Conservation (phyloP, 2,329 filamentous ascomycete species). For the Exutisphaerella laricina region DNA sequence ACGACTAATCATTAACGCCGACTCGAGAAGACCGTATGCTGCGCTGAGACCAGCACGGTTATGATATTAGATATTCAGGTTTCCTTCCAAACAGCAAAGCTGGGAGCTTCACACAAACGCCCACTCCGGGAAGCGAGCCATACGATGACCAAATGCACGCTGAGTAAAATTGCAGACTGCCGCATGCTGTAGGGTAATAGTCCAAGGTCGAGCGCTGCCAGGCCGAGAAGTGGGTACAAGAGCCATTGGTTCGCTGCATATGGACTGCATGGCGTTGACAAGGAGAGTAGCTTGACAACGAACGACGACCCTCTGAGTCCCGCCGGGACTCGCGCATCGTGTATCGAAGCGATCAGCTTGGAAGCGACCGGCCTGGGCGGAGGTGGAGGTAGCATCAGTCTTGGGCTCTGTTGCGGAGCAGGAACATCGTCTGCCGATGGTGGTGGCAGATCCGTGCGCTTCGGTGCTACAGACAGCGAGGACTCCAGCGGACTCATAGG, state of each 20-base stretch:
- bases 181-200: constrained; percentile 33
- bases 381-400: constrained; percentile 35
- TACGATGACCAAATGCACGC: constrained; percentile 46
- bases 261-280: constrained; percentile 66
- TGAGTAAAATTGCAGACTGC: constrained; percentile 39
- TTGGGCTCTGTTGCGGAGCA: constrained; percentile 26
- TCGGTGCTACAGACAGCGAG: constrained; percentile 6
- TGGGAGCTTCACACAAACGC: constrained; percentile 18
- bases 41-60: background rate
- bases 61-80: constrained; percentile 1
- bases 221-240: constrained; percentile 59
- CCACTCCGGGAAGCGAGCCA: constrained; percentile 28
- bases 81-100: constrained; percentile 18
- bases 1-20: background rate
- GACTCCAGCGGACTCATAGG: constrained; percentile 10
- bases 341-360: constrained; percentile 29
- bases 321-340: constrained; percentile 31
- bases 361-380: constrained; percentile 27
- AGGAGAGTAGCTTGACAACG: constrained; percentile 59
- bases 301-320: constrained; percentile 57
- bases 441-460: constrained; percentile 5
- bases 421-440: constrained; percentile 4
- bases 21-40: background rate
- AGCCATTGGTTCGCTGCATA: constrained; percentile 61
- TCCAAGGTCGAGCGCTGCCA: constrained; percentile 61